Percentiles rank a stretch among this genome's conserved stretches.
Conservation (phyloP, 306 rosid genomes). For the Neltuma alba region DNA sequence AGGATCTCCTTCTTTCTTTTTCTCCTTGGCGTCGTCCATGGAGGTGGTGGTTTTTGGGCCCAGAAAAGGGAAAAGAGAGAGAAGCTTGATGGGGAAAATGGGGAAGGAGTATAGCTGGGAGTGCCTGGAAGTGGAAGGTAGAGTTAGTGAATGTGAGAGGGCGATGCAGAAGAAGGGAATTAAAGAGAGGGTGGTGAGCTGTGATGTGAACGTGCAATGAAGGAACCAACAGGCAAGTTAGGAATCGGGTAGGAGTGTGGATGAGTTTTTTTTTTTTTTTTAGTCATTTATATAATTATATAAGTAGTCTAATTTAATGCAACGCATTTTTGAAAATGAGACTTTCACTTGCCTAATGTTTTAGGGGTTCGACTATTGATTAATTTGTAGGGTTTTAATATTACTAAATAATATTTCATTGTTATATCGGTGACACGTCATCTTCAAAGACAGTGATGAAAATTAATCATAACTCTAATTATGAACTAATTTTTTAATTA, state of each 20-base stretch:
- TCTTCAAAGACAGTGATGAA: no score
- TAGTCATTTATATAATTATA: no score
- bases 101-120: background rate
- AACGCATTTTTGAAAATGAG: background rate
- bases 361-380: background rate
- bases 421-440: no score
- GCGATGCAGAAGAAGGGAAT: background rate
- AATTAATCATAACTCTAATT: no score
- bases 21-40: slow-evolving; percentile 26
- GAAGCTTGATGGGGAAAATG: background rate
- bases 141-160: background rate
- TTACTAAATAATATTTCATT: no score
- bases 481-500: no score
- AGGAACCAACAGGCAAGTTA: background rate
- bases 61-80: background rate
- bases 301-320: background rate
- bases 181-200: background rate
- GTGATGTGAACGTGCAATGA: background rate
- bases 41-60: background rate
- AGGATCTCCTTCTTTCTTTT: slow-evolving; percentile 21
- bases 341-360: background rate
- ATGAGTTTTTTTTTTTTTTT: no score
- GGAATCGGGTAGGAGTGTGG: slow-evolving; percentile 10
- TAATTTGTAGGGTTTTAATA: background rate
- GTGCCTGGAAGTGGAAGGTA: background rate